A percentile compares a stretch with the other conserved stretches of the same genome.
Conservation (phyloP, 306 rosid genomes). For the Inga oerstediana region DNA sequence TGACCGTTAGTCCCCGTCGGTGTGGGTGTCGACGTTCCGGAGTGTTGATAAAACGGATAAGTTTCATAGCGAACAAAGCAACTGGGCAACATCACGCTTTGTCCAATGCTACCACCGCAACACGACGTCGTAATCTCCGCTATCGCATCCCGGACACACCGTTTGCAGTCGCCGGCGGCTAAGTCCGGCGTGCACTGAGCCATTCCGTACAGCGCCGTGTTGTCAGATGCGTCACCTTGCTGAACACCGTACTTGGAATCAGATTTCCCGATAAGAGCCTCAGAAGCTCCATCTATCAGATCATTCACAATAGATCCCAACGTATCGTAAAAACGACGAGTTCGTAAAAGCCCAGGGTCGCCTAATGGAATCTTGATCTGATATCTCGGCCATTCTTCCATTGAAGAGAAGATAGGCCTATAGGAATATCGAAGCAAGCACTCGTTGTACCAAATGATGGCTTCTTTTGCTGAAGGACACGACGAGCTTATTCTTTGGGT, state of each 20-base stretch:
- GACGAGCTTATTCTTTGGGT: conserved; percentile 14
- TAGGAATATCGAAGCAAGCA: conserved; percentile 47
- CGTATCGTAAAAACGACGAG: conserved; percentile 28
- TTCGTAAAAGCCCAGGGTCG: conserved; percentile 37
- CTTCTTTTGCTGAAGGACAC: conserved; percentile 37
- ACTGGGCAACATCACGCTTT: conserved; percentile 43
- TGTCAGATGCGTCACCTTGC: conserved; percentile 33
- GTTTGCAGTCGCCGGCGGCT: conserved; percentile 28
- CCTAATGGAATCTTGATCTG: conserved; percentile 42
- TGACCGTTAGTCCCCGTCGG: conserved; percentile 16
- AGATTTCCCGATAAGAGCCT: conserved; percentile 6
- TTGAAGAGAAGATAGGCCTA: conserved; percentile 32
- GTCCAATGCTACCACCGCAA: conserved; percentile 47
- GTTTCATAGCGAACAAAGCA: conserved; percentile 46
- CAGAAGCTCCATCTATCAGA: conserved; percentile 31
- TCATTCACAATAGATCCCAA: conserved; percentile 31
- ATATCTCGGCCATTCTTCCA: conserved; percentile 38
- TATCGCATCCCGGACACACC: conserved; percentile 39
- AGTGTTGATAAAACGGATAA: conserved; percentile 52
- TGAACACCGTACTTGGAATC: conserved; percentile 28
- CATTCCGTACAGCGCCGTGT: conserved; percentile 35
- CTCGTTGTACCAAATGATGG: conserved; percentile 54
- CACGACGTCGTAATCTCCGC: conserved; percentile 34
- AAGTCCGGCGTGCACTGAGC: conserved; percentile 59
- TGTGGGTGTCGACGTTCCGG: not conserved